These are phyloP conservation scores for Termitomyces sp. DNA, from an alignment of 768 basidiomycete genomes.

Conservation along the genomic window DNA sequence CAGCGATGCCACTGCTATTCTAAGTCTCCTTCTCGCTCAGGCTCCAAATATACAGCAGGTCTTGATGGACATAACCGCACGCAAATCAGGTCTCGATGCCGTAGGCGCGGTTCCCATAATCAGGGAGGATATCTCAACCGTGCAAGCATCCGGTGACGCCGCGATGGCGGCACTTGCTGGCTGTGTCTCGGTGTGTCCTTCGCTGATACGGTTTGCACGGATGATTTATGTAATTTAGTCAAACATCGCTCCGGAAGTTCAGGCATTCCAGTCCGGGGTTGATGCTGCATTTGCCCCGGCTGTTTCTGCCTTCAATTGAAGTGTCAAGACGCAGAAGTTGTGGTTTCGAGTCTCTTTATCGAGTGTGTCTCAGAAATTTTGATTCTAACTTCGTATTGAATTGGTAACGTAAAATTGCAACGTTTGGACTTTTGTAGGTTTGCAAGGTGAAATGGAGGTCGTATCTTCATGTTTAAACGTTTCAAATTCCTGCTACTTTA, in stretches of 20 bases:
- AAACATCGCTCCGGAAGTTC: constrained; percentile 13
- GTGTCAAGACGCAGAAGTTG: no score
- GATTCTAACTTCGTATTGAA: no score
- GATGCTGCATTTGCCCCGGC: constrained; percentile 20
- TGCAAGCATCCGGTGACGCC: constrained; percentile 16
- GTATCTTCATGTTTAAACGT: no score
- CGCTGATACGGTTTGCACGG: neutral
- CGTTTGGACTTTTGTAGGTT: no score
- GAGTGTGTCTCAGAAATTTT: no score
- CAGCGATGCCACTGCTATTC: constrained; percentile 20
- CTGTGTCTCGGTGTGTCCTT: constrained; percentile 20
- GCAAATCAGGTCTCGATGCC: constrained; percentile 21
- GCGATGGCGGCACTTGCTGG: constrained; percentile 20
- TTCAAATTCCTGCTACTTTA: no score
- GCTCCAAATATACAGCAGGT: constrained; percentile 22
- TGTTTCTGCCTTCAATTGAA: neutral
- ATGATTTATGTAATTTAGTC: constrained; percentile 9
- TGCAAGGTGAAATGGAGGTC: no score
- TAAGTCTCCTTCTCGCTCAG: constrained; percentile 17
- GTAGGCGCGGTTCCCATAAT: constrained; percentile 26
- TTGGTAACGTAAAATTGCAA: no score
- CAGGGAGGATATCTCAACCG: constrained; percentile 20
- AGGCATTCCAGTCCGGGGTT: constrained; percentile 11
- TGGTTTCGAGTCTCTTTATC: no score
- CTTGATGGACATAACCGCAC: constrained; percentile 16